phyloP scores from a whole-genome alignment of 495 filamentous ascomycete genomes.

The Podospora comata region DNA sequence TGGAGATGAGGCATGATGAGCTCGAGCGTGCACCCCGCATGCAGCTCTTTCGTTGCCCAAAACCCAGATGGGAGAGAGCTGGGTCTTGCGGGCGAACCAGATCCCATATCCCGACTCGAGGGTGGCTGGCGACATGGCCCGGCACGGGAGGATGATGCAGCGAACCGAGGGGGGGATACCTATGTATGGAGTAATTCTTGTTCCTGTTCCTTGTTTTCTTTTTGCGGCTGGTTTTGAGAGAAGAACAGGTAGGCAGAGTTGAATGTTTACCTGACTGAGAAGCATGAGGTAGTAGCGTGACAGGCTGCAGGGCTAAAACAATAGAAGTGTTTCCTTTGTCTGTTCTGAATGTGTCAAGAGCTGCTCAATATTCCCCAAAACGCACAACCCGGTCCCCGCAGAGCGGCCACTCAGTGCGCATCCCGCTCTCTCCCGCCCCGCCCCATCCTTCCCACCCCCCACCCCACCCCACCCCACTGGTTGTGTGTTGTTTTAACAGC shows the following conservation, averaged over 20 bases:
- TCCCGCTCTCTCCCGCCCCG: conserved; percentile 6
- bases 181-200: no score
- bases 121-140: conserved; percentile 4
- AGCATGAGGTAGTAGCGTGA: no score
- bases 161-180: not conserved
- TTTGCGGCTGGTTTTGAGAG: no score
- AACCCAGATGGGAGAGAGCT: not conserved
- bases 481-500: not conserved
- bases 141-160: not conserved
- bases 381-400: not conserved
- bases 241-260: no score
- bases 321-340: no score
- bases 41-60: conserved; percentile 3
- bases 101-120: not conserved
- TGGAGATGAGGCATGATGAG: not conserved
- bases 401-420: not conserved
- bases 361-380: not conserved
- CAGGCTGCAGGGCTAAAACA: no score
- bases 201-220: no score
- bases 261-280: no score
- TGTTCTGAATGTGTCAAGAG: not conserved
- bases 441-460: conserved; percentile 4
- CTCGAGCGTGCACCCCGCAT: not conserved
- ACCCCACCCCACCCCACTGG: conserved; percentile 5
- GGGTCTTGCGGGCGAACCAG: not conserved